Evolutionary conservation across 352 stramenopile genomes (phyloP).

Genomic region (Elongisporangium undulatum): DNA sequence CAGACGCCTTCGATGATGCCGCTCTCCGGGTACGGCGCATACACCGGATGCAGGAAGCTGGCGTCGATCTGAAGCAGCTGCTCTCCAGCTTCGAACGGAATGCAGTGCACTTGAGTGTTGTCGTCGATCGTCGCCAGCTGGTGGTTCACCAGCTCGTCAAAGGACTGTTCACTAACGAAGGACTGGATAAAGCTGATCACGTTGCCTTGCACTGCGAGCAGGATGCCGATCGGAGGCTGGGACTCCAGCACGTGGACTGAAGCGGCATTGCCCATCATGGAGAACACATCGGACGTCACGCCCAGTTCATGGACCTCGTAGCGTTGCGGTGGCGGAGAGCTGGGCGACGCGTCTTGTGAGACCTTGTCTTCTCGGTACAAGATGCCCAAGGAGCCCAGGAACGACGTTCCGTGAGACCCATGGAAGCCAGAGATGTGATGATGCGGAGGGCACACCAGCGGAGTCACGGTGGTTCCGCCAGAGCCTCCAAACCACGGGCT

Average conservation of each 20-base stretch:
- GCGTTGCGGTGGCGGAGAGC: neutral
- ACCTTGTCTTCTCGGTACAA: constrained; percentile 15
- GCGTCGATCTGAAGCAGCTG: constrained; percentile 45
- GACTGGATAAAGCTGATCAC: constrained; percentile 24
- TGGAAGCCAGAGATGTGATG: constrained; percentile 35
- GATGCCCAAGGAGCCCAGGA: constrained; percentile 29
- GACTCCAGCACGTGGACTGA: neutral
- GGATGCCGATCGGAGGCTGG: constrained; percentile 12
- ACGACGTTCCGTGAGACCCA: constrained; percentile 25
- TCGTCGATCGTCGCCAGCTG: constrained; percentile 13
- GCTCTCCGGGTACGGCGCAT: constrained; percentile 1
- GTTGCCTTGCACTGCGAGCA: constrained; percentile 16
- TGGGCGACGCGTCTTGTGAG: neutral
- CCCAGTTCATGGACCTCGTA: neutral
- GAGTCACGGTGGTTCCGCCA: constrained; percentile 15
- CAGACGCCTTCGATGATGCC: constrained; percentile 44
- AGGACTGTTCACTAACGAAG: constrained; percentile 22
- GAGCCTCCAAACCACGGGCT: constrained; percentile 45
- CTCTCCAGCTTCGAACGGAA: constrained; percentile 26
- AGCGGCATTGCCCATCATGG: neutral
- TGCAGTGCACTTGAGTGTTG: constrained; percentile 30
- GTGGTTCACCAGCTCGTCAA: constrained; percentile 22
- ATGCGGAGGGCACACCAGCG: constrained; percentile 21
- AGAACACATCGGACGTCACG: neutral
- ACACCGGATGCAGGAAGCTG: constrained; percentile 12